phyloP scores from a whole-genome alignment of 176 grass and related monocot species.

The Oryza officinalis region DNA sequence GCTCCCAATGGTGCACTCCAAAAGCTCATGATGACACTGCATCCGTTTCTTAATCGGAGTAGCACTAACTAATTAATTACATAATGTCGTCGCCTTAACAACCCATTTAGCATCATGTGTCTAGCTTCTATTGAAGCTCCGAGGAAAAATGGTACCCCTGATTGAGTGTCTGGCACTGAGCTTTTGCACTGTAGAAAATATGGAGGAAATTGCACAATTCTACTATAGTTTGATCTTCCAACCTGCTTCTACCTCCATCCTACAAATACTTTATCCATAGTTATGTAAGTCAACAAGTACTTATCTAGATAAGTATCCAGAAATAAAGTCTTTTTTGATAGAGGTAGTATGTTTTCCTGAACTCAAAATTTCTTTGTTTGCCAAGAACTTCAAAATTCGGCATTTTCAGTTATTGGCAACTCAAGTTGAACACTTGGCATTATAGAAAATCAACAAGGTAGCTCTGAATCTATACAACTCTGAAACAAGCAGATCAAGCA shows the following conservation, averaged over 20 bases:
- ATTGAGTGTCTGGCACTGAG: not conserved
- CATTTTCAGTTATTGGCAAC: not conserved
- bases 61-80: conserved; percentile 6
- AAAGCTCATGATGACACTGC: conserved; percentile 1
- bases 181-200: not conserved
- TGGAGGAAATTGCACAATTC: not conserved
- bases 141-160: not conserved
- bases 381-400: not conserved
- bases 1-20: not conserved
- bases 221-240: not conserved
- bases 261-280: too few species aligned
- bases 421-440: conserved; percentile 6
- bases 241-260: not conserved
- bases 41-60: not conserved
- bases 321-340: too few species aligned
- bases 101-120: not conserved
- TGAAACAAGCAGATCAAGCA: conserved; percentile 4
- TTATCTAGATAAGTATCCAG: too few species aligned
- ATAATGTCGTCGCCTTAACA: conserved; percentile 2
- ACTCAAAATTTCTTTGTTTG: not conserved
- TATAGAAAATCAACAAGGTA: not conserved
- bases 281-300: too few species aligned
- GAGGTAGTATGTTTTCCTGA: not conserved
- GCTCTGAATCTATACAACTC: not conserved
- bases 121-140: not conserved